Base-by-base conservation (phyloP, 1,139 yeast species). In the Taphrina pruni region DNA sequence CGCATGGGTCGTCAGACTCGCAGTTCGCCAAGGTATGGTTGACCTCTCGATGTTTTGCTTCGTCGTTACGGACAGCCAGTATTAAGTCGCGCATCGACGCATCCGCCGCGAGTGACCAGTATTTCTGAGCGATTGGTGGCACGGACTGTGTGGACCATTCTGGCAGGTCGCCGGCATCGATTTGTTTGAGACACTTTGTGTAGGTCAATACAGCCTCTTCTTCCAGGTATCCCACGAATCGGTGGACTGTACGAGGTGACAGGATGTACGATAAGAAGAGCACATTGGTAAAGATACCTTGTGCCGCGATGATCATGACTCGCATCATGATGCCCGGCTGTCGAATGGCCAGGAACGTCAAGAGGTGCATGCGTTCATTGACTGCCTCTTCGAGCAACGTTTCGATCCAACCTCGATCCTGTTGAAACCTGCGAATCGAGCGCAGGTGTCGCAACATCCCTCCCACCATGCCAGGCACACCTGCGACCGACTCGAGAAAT, bases 401-500 rank as follows among this genome's bases (percentile, higher is more conserved):
- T 76, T 88, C 90, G 72, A 88, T 84, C 89, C 92, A 88, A 0
- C 90, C 93, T 73, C 86, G 85, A 76, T 88, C 94, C 71, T 93
- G 80, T 73, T 83, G 82, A 73, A 88, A 80, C 60, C 87, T 76
- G 73, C 92, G 79, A 64, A 88, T 77, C 1, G 89, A 84, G 73
- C 86, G 87, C 73, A 88, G 81, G 75, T 87, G 90, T 71, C 92
- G 83, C 61, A 88, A 76, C 76, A 87, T 87, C 0, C 88, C 88
- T 12, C 90, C 94, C 52, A 87, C 89, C 81, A 87, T 85, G 11
- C 94, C 93, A 0, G 94, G 94, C 20, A 88, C 90, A 14, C 91
- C 93, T 8, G 94, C 94, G 70, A 88, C 82, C 71, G 88, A 84
- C 77, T 88, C 94, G 72, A 88, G 82, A 75, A 88, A 88, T 51